phyloP scores from a whole-genome alignment of 176 grass and related monocot genomes.

The Hsuehochloa calcarea region DNA sequence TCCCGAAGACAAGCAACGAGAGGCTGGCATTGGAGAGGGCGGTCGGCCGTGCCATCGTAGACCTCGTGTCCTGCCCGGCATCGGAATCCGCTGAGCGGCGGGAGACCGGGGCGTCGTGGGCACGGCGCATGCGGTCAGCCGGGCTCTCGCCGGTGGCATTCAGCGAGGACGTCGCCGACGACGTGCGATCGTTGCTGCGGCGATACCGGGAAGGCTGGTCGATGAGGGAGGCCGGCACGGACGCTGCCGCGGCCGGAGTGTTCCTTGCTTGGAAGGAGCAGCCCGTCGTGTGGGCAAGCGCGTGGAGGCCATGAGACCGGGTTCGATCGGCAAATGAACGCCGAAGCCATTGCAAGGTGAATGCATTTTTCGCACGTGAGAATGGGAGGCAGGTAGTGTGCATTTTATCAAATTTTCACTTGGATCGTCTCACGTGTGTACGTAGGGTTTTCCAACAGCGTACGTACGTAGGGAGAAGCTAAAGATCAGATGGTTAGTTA shows the following conservation, averaged over 20 bases:
- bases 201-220: slow-evolving; percentile 90
- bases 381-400: not conserved
- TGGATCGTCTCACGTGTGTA: slow-evolving; percentile 8
- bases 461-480: slow-evolving; percentile 14
- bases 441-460: slow-evolving; percentile 16
- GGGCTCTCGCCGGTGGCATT: slow-evolving; percentile 74
- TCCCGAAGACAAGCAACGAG: slow-evolving; percentile 87
- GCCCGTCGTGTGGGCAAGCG: slow-evolving; percentile 90
- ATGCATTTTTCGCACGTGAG: not conserved
- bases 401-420: not conserved
- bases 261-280: slow-evolving; percentile 97
- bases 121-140: slow-evolving; percentile 55
- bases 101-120: slow-evolving; percentile 68
- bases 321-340: not conserved
- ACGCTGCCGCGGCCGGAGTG: slow-evolving; percentile 53
- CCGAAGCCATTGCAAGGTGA: not conserved
- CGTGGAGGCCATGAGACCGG: slow-evolving; percentile 72
- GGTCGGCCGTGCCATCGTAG: slow-evolving; percentile 74
- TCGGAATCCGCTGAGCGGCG: slow-evolving; percentile 72
- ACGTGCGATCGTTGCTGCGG: slow-evolving; percentile 78
- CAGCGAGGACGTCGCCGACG: slow-evolving; percentile 90
- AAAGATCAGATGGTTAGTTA: not conserved
- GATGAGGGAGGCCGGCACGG: slow-evolving; percentile 52
- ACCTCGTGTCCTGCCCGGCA: slow-evolving; percentile 75
- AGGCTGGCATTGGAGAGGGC: slow-evolving; percentile 72